Base-by-base conservation (phyloP, 2,329 filamentous ascomycete species). In the Pochonia chlamydosporia region DNA sequence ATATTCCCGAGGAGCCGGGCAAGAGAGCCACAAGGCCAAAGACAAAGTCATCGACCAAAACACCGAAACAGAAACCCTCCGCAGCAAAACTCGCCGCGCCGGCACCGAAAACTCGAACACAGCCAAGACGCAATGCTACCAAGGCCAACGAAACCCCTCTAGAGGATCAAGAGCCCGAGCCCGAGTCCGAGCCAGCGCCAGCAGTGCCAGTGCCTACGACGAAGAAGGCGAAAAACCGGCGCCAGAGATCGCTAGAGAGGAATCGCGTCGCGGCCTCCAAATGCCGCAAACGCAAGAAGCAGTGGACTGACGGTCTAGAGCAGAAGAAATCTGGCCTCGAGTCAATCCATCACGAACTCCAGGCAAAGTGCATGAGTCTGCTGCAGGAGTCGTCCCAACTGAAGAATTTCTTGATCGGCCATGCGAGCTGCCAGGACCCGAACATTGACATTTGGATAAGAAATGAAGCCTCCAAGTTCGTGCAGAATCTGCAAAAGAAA, bases 251-350 rank as follows among this genome's bases (percentile, higher is more conserved):
- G 55, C 72, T 88, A 0, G 82, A 87, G 63, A 78, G 85, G 50
- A 90, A 90, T 61, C 75, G 85, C 10, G 68, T 85, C 3, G 85
- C 86, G 0, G 85, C 86, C 1, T 85, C 81, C 60, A 89, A 88
- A 59, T 89, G 85, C 58, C 78, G 85, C 3, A 78, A 84, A 57
- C 87, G 87, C 64, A 78, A 78, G 57, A 81, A 79, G 63, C 65
- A 71, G 54, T 78, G 72, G 69, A 69, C 75, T 18, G 63, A 63
- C 11, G 68, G 73, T 14, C 58, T 79, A 18, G 73, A 79, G 49
- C 68, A 72, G 44, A 67, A 64, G 4, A 72, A 71, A 46, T 53
- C 61, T 10, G 64, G 59, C 0, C 54, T 79, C 36, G 76, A 79
- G 56, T 57, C 53, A 5, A 65, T 69, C 37, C 67, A 78, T 54